Conservation (phyloP, 2,329 filamentous ascomycete species). For the Lasiodiplodia gonubiensis region DNA sequence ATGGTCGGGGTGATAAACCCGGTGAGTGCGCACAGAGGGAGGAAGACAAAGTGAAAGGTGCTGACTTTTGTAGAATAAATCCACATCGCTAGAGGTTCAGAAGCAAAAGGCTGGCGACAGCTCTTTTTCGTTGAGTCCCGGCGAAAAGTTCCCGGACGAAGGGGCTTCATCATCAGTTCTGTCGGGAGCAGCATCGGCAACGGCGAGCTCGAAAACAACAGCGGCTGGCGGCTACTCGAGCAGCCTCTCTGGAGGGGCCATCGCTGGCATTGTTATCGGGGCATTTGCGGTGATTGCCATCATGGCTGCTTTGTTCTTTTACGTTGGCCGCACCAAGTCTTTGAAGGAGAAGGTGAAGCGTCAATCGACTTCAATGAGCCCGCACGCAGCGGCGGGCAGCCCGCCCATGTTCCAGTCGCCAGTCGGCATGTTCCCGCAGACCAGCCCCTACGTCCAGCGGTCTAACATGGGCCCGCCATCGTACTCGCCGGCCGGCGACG, state of each 20-base stretch:
- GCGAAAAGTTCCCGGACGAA: conserved; percentile 49
- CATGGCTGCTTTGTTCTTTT: conserved; percentile 68
- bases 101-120: conserved; percentile 35
- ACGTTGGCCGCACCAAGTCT: conserved; percentile 56
- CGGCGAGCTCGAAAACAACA: neutral
- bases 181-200: neutral
- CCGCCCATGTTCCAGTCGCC: conserved; percentile 25
- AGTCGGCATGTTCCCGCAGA: conserved; percentile 13
- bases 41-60: neutral
- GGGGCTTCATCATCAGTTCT: conserved; percentile 24
- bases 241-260: conserved; percentile 47
- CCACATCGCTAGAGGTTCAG: conserved; percentile 12
- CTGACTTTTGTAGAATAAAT: conserved; percentile 25
- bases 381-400: conserved; percentile 14
- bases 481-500: conserved; percentile 19
- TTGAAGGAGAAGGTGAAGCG: conserved; percentile 16
- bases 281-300: conserved; percentile 66
- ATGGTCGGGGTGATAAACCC: conserved; percentile 82
- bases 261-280: conserved; percentile 65
- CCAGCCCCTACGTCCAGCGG: neutral
- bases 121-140: conserved; percentile 41
- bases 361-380: conserved; percentile 4
- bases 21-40: conserved; percentile 45
- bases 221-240: conserved; percentile 18
- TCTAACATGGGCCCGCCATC: conserved; percentile 21